phyloP scores from a whole-genome alignment of 2,329 filamentous ascomycete genomes.

The Ilyonectria sp. region DNA sequence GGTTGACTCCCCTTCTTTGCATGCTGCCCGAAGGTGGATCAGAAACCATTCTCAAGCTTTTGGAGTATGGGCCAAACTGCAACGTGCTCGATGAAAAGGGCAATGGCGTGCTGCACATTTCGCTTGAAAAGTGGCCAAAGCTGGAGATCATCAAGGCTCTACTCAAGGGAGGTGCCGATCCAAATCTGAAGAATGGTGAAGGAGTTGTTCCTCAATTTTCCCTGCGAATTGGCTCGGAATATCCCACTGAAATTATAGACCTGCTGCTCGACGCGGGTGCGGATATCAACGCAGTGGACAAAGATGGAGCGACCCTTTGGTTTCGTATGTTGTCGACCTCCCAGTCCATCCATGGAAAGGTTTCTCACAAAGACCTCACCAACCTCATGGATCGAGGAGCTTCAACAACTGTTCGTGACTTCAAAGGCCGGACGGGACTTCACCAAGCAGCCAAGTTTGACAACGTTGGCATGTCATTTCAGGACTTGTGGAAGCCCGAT shows the following conservation, averaged over 20 bases:
- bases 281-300: slow-evolving; percentile 40
- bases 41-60: slow-evolving; percentile 11
- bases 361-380: slow-evolving; percentile 21
- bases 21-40: not conserved
- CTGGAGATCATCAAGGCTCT: slow-evolving; percentile 26
- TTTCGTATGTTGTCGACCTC: slow-evolving; percentile 19
- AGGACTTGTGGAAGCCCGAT: not conserved
- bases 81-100: slow-evolving; percentile 37
- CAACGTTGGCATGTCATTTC: too few species aligned
- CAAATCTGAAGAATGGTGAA: slow-evolving; percentile 36
- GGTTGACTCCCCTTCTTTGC: slow-evolving; percentile 44
- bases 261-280: slow-evolving; percentile 40
- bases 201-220: slow-evolving; percentile 37
- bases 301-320: slow-evolving; percentile 34
- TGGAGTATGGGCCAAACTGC: slow-evolving; percentile 40
- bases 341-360: too few species aligned
- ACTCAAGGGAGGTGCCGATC: slow-evolving; percentile 39
- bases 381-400: slow-evolving; percentile 35
- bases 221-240: not conserved
- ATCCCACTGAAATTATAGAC: not conserved
- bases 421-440: slow-evolving; percentile 34
- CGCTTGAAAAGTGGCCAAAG: not conserved
- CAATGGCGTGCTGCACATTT: slow-evolving; percentile 40
- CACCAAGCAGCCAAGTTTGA: slow-evolving; percentile 33
- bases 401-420: slow-evolving; percentile 28